Base-by-base conservation (phyloP, 306 rosid genomes). In the Corylus heterophylla region DNA sequence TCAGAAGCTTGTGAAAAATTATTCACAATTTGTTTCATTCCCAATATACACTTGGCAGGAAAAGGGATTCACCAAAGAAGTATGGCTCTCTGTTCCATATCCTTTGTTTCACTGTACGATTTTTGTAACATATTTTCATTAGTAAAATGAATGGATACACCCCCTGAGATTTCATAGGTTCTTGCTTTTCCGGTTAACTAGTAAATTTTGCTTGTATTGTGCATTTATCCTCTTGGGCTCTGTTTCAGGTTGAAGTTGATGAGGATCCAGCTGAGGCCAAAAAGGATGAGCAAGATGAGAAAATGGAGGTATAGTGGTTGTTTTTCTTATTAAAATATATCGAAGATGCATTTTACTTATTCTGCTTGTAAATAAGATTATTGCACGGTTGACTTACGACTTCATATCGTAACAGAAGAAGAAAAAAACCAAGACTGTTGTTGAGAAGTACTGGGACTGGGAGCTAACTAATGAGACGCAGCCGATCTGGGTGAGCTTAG, bases 11-110 rank as follows among this genome's bases (percentile, higher is more conserved):
- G 92, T 96, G 54, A 96, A 89, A 82, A 91, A 93, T 84, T 93
- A 96, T 85, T 96, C 99, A 42, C 97, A 90, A 59, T 96, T 96
- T 83, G 96, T 96, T 75, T 90, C 98, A 71, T 96, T 93, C 88
- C 98, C 96, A 10, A 91, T 96, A 78, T 96, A 90, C 89, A 91
- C 91, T 11, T 96, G 99, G 99, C 90, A 96, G 87, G 98, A 96
- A 85, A 91, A 93, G 79, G 99, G 96, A 27, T 88, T 75, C 83
- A 91, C 99, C 64, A 90, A 90, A 84, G 99, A 96, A 87, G 99
- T 91, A 82, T 77, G 75, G 12, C 54, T 72, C 10, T 73, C 17
- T 18, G n/a, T 22, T 48, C 48, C 51, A 35, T 18, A 71, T 78
- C 62, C 63, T 62, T 71, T 56, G 61, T 82, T 62, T 12, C 27